Conservation (phyloP, 208 protist species). For the Porcisia deanei region DNA sequence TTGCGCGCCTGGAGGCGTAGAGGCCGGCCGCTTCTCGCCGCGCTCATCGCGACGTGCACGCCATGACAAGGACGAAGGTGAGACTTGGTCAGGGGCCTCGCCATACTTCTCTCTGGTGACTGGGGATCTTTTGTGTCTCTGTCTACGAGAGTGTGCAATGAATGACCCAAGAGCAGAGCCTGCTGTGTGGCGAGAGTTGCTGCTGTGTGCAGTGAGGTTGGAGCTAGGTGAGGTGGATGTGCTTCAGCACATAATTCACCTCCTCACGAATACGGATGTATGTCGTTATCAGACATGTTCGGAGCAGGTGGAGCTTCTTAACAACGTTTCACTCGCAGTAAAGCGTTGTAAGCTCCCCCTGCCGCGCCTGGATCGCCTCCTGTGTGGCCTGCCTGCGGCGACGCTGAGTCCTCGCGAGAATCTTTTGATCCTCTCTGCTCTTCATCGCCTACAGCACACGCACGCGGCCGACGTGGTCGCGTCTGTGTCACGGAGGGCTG, state of each 20-base stretch:
- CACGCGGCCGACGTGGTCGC: slow-evolving; percentile 43
- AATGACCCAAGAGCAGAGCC: not conserved
- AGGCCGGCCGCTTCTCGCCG: slow-evolving; percentile 14
- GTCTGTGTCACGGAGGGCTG: slow-evolving; percentile 52
- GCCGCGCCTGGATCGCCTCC: slow-evolving; percentile 51
- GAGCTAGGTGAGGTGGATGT: slow-evolving; percentile 55
- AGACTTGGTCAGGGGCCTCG: slow-evolving; percentile 61
- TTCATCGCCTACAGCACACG: slow-evolving; percentile 56
- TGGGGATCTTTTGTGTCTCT: slow-evolving; percentile 68
- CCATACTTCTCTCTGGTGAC: slow-evolving; percentile 54
- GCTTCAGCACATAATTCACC: slow-evolving; percentile 39
- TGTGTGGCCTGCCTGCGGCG: slow-evolving; percentile 37
- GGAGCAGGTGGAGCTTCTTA: slow-evolving; percentile 47
- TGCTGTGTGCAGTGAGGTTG: slow-evolving; percentile 54
- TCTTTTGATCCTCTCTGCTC: slow-evolving; percentile 62
- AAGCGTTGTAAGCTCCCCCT: slow-evolving; percentile 70
- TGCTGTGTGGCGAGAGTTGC: slow-evolving; percentile 24
- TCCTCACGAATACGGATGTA: slow-evolving; percentile 31
- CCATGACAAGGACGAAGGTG: slow-evolving; percentile 14
- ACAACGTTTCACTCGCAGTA: slow-evolving; percentile 58
- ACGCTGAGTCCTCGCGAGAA: slow-evolving; percentile 48
- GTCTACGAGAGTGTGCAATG: slow-evolving; percentile 40
- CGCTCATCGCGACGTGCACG: slow-evolving; percentile 3
- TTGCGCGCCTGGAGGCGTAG: not conserved
- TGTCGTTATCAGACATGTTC: slow-evolving; percentile 18